Base-by-base conservation (phyloP, 495 filamentous ascomycete genomes). In the Neurospora sp. region DNA sequence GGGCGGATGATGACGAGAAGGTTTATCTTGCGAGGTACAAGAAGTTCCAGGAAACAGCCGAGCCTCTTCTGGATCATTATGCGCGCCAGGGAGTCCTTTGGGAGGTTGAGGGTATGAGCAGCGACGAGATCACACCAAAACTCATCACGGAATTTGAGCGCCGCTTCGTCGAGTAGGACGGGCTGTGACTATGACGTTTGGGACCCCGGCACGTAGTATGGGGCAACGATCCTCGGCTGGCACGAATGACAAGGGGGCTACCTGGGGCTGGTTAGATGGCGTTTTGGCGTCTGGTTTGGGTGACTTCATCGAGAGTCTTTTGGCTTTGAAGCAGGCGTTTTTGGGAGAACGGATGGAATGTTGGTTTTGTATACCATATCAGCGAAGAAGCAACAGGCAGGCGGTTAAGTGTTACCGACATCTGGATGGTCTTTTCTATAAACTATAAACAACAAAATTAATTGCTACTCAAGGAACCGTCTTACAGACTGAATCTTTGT, bases 121-220 rank as follows among this genome's bases (percentile, higher is more conserved):
- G 92, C 75, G 91, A 99, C 81, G 95, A 98, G 86, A 99, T 99
- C 70, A 94, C 87, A 20, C 96, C 96, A 9, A 88, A 92, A 82
- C 82, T 99, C 14, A 90, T 92, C 76, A 84, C 85, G 9, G 95
- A 97, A 82, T 90, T 99, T 78, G 90, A 91, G 81, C 86, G 83
- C 72, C 85, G 90, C 72, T 99, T 99, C 85, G 79, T 71, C 10
- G 73, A 76, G 5, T 78, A 74, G 69, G 22, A 31, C 20, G n/a
- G 38, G 18, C 22, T 31, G 31, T 27, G 40, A 4, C 20, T 16
- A 40, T 18, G 22, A 70, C 38, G 40, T 40, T 40, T 18, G 48
- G 31, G 14, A 48, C 20, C 10, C n/a, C 16, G 18, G 20, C 4
- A 40, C 38, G n/a, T 41, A 5, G 69, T 35, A 61, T 31, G 12